Percentiles rank a stretch among this genome's conserved stretches.
phyloP scores from a whole-genome alignment of 164 flowering plant genomes.

The Santalum album region DNA sequence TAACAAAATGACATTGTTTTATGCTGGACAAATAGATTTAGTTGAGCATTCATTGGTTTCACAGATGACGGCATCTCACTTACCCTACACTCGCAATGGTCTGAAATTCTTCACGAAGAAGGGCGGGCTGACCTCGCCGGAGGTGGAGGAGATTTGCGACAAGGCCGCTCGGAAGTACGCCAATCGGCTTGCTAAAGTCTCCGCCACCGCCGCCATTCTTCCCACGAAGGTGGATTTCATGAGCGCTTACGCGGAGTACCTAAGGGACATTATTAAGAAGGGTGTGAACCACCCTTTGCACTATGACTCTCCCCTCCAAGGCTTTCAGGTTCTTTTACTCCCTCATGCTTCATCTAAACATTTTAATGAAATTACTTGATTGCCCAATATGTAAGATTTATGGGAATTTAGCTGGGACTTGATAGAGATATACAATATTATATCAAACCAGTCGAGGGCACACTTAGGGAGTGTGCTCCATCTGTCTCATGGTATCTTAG shows the following conservation, averaged over 20 bases:
- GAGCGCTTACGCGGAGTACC: conserved; percentile 61
- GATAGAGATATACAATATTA: no score
- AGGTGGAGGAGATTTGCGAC: conserved; percentile 75
- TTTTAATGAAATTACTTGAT: no score
- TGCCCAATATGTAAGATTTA: no score
- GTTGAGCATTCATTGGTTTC: conserved; percentile 1
- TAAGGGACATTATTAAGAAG: conserved; percentile 70
- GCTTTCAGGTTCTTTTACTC: conserved; percentile 53
- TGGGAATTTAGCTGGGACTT: no score
- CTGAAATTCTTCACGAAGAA: conserved; percentile 74
- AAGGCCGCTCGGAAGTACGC: conserved; percentile 70
- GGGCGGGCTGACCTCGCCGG: conserved; percentile 70
- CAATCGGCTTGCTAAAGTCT: conserved; percentile 43
- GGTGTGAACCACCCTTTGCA: conserved; percentile 72
- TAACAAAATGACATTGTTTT: no score
- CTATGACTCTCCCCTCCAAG: conserved; percentile 72
- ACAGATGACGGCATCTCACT: conserved; percentile 95
- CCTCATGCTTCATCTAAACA: no score
- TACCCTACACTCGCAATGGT: conserved; percentile 84
- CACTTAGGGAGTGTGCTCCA: no score
- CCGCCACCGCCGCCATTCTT: conserved; percentile 19
- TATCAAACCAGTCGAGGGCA: no score
- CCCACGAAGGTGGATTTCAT: conserved; percentile 70
- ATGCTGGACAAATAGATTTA: not conserved
- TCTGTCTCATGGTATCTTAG: no score